Evolutionary conservation across 2,329 filamentous ascomycete genomes (phyloP), one percentile per base, ranked within the genome.

Genomic region (Calycina marina): DNA sequence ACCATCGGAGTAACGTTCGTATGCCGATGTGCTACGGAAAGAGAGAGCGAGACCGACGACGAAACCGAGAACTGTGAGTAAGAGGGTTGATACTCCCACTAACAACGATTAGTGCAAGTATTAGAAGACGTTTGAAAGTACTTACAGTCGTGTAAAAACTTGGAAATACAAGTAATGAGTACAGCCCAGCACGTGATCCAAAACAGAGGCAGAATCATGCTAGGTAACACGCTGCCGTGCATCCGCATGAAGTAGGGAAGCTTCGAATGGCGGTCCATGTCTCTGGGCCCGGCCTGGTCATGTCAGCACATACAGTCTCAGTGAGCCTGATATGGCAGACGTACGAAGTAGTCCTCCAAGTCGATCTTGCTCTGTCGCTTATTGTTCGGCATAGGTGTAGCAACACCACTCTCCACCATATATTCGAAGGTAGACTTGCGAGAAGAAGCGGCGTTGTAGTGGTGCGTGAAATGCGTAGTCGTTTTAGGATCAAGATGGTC

Each of bases 31-130:
- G 40, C 69, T 80, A 37, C 80, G 72, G 58, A 86, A 84, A 1
- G 77, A 83, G 18, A 86, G 64, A n/a, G 75, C 69, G 37, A 86
- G 58, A 68, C 75, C 75, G 52, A 86, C 78, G 38, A 86, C 76
- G 59, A 86, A 85, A 76, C 80, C 80, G 27, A 79, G 68, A 32
- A 86, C 72, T 1, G 79, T 85, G 32, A 86, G 63, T 13, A 85
- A 61, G 18, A 83, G 65, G n/a, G 64, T 72, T 49, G 67, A 65
- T 40, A 85, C 72, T 28, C 64, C 66, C 12, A 76, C 42, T 48
- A 25, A 24, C 4, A 4, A 9, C 8, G 9, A 32, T 31, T 31
- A 20, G 31, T 33, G n/a, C 18, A 18, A 13, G 12, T 18, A 9
- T 13, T 14, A 15, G 14, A n/a, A 4, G 17, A 10, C 5, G 22